Base-by-base conservation (phyloP, 2,329 filamentous ascomycete species). In the Fusarium tricinctum region DNA sequence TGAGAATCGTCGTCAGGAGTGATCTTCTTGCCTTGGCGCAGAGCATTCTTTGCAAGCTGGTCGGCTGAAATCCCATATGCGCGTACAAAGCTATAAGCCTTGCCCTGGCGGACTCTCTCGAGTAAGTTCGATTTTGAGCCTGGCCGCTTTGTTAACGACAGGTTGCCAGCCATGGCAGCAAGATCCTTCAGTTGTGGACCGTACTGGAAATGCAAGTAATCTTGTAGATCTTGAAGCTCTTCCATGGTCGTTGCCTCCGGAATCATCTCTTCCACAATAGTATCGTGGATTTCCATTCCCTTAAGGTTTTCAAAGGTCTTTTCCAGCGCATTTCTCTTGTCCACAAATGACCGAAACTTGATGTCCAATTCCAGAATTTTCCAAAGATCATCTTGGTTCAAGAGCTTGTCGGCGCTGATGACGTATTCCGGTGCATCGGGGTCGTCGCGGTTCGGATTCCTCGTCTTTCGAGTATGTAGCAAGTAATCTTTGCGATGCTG, bases 401-500 rank as follows among this genome's bases (percentile, higher is more conserved):
- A 84, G 1, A 99, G 86, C 78, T 97, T 97, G 80, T 97, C 92
- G 2, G 94, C 94, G 62, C 84, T 86, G 58, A 95, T 88, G 58
- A 90, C 89, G 75, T 90, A 92, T 60, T 93, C 89, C 3, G 90
- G 89, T 2, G 86, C 89, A 72, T 93, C 89, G 10, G 87, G 86
- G 69, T 95, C 91, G 58, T 90, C 85, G 17, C 86, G 85, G 28
- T 84, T 79, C 76, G 89, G 77, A 82, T 89, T 85, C 55, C 84
- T 81, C 8, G 87, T 85, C 75, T 92, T 94, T 69, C 90, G 91
- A 23, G 92, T 92, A 75, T 98, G 93, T 58, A 99, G 97, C 43
- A 99, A 86, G 76, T 98, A 99, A 78, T 99, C 96, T 79, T 97
- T 97, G 64, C 96, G 93, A 76, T 99, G 96, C 78, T 97, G 95